Conservation (phyloP, 139 green algal species). For the Haematococcus sp. region DNA sequence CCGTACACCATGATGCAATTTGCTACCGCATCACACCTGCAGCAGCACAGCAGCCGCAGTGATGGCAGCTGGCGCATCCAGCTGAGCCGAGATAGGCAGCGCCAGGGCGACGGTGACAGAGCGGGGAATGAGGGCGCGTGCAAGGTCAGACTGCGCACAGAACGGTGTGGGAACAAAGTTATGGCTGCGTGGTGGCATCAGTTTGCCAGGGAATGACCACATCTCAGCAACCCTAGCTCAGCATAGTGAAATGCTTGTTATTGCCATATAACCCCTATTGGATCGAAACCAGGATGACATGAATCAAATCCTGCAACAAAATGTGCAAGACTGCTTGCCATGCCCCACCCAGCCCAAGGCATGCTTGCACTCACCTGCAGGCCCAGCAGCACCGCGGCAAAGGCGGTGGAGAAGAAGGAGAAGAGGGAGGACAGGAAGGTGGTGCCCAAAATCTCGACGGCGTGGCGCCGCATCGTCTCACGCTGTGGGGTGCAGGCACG, state of each 20-base stretch:
- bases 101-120: constrained; percentile 85
- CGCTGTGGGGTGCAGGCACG: constrained; percentile 39
- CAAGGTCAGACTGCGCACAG: constrained; percentile 45
- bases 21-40: constrained; percentile 33
- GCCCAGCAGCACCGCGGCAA: constrained; percentile 50
- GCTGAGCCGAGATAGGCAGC: constrained; percentile 71
- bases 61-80: constrained; percentile 68
- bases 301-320: too few species aligned
- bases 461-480: constrained; percentile 74
- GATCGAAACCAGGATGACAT: too few species aligned
- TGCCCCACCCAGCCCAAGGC: too few species aligned
- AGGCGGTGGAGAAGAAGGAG: constrained; percentile 74
- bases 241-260: too few species aligned
- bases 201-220: too few species aligned
- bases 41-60: constrained; percentile 80
- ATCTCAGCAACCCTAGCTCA: too few species aligned
- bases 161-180: too few species aligned
- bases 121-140: constrained; percentile 68
- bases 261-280: too few species aligned
- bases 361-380: constrained; percentile 22
- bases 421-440: constrained; percentile 67
- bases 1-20: too few species aligned
- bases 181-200: too few species aligned
- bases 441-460: constrained; percentile 76
- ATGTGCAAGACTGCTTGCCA: too few species aligned